phyloP scores from a whole-genome alignment of 2,329 filamentous ascomycete species.

The Ambrosiella cleistominuta region DNA sequence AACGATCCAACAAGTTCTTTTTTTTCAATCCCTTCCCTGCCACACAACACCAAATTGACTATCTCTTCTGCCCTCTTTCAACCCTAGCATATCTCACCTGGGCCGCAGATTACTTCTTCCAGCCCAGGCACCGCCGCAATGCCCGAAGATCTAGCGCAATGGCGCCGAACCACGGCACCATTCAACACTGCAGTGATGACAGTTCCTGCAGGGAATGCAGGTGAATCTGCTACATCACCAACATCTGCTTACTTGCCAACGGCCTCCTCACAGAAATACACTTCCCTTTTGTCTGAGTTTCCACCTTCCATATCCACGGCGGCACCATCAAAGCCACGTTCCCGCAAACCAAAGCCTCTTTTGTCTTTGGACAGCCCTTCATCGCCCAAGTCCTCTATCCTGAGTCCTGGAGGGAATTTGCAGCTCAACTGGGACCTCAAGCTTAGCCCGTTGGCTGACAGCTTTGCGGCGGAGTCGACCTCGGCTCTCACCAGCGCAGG shows the following conservation, averaged over 20 bases:
- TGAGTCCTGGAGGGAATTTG: background rate
- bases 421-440: slow-evolving; percentile 12
- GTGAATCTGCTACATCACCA: background rate
- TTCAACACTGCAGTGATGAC: background rate
- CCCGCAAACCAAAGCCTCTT: slow-evolving; percentile 6
- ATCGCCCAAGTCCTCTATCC: background rate
- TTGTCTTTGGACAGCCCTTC: slow-evolving; percentile 2
- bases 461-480: slow-evolving; percentile 8
- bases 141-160: background rate
- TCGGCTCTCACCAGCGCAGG: slow-evolving; percentile 4
- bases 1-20: background rate
- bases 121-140: background rate
- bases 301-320: background rate
- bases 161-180: background rate
- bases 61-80: background rate
- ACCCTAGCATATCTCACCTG: background rate
- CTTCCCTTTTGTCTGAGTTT: background rate
- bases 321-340: background rate
- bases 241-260: background rate
- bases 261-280: background rate
- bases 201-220: background rate
- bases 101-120: background rate
- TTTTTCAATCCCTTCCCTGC: background rate
- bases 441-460: slow-evolving; percentile 10
- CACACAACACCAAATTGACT: background rate